phyloP scores from a whole-genome alignment of 2,329 filamentous ascomycete species.

The Penicillium concentricum region DNA sequence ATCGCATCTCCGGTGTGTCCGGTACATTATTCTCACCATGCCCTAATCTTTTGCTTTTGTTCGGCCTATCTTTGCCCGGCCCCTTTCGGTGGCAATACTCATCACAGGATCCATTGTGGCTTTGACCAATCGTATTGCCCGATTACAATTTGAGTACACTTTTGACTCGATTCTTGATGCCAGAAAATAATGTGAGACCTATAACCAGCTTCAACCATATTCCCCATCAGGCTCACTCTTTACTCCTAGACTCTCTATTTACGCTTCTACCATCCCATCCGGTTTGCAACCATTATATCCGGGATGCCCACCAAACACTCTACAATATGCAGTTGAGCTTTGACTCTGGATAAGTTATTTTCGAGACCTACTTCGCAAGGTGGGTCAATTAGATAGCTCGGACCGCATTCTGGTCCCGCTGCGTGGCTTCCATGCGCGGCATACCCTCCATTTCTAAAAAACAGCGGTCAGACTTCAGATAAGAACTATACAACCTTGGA shows the following conservation, averaged over 20 bases:
- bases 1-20: background rate
- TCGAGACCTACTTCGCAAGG: too few species aligned
- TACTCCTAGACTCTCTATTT: background rate
- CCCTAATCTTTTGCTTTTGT: background rate
- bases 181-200: background rate
- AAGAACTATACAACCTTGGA: too few species aligned
- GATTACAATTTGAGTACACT: too few species aligned
- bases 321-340: background rate
- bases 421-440: background rate
- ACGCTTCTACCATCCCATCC: too few species aligned
- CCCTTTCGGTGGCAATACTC: background rate
- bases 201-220: background rate
- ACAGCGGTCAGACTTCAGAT: background rate
- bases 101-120: background rate
- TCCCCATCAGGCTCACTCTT: background rate
- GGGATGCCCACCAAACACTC: background rate
- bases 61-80: background rate
- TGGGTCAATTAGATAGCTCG: background rate
- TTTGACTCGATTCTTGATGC: background rate
- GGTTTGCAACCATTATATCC: too few species aligned
- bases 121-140: background rate
- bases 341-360: too few species aligned
- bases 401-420: background rate
- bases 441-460: background rate
- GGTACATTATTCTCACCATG: too few species aligned